A percentile compares a stretch with the other conserved stretches of the same genome.
phyloP scores from a whole-genome alignment of 768 basidiomycete genomes.

The Russula sp. region DNA sequence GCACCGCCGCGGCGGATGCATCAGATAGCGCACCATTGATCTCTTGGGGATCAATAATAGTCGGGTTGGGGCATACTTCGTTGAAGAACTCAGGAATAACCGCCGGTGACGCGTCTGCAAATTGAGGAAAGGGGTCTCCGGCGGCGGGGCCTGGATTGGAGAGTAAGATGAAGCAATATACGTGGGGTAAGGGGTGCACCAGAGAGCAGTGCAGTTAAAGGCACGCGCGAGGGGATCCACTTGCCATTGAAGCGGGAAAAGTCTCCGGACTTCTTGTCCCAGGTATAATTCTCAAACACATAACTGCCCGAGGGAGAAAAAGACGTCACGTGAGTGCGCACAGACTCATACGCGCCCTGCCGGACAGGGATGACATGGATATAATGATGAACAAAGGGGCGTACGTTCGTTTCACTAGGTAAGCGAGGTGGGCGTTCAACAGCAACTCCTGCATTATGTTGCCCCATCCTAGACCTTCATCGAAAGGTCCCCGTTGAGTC shows the following conservation, averaged over 20 bases:
- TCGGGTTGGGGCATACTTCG: conserved; percentile 37
- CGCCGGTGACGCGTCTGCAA: conserved; percentile 32
- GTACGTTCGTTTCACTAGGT: conserved; percentile 43
- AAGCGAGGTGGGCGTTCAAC: conserved; percentile 9
- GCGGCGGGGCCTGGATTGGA: conserved; percentile 35
- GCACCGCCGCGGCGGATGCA: conserved; percentile 26
- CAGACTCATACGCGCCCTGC: no score
- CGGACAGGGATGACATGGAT: no score
- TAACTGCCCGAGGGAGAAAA: conserved; percentile 27
- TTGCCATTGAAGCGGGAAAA: conserved; percentile 41
- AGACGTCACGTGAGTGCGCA: background rate
- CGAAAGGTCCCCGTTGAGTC: background rate
- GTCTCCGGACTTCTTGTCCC: conserved; percentile 39
- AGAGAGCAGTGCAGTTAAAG: conserved; percentile 46
- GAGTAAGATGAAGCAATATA: background rate
- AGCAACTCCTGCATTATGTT: conserved; percentile 40
- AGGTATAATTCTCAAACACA: conserved; percentile 57
- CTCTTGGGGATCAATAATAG: conserved; percentile 30
- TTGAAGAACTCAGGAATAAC: conserved; percentile 36
- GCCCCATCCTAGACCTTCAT: conserved; percentile 51
- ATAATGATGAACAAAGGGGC: conserved; percentile 23
- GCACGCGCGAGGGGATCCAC: conserved; percentile 47
- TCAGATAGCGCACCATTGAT: conserved; percentile 29
- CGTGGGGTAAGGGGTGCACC: conserved; percentile 31
- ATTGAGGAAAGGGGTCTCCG: conserved; percentile 35